Evolutionary conservation across 345 rosid genomes (phyloP), one percentile per base, ranked within the genome.

Genomic region (Camelina neglecta): DNA sequence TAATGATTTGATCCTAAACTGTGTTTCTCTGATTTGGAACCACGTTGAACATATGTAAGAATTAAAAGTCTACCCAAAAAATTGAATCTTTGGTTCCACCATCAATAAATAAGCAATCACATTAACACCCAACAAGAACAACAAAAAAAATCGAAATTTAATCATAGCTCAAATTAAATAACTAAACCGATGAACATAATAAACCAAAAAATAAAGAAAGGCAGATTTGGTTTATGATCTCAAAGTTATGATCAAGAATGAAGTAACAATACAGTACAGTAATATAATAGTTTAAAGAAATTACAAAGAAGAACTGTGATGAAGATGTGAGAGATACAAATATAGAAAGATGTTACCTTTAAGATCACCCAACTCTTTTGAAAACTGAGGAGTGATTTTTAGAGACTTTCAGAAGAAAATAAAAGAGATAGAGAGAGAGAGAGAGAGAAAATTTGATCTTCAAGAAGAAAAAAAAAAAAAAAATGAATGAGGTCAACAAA

Each of bases 311-410:
- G 74, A 35, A 59, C 67, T 42, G 54, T 53, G 18, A 29, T 8
- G 55, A 39, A 54, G 26, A 38, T 57, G 71, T 70, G 39, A 55
- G 39, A 55, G 70, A 61, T 60, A 59, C 50, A 55, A 18, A 9
- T 15, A 63, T 13, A 71, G 65, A 77, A 77, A 71, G 63, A 20
- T 77, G 67, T 71, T 77, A 77, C 81, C 81, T 76, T 62, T 76
- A 51, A 42, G 47, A 77, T 65, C 68, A 58, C 41, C 55, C 29
- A 77, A 60, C 31, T 50, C 61, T 54, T 29, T 20, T 7, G 11
- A 48, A 2, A 48, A 48, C 69, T 61, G 44, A 60, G 55, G 41
- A 76, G n/a, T 69, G 70, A 23, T 62, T 4, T 29, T 3, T 18
- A 70, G 45, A 55, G 20, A 47, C 47, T 26, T 47, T 71, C 39